Conservation (phyloP, 2,329 filamentous ascomycete species). For the Sarocladium brachiariae region DNA sequence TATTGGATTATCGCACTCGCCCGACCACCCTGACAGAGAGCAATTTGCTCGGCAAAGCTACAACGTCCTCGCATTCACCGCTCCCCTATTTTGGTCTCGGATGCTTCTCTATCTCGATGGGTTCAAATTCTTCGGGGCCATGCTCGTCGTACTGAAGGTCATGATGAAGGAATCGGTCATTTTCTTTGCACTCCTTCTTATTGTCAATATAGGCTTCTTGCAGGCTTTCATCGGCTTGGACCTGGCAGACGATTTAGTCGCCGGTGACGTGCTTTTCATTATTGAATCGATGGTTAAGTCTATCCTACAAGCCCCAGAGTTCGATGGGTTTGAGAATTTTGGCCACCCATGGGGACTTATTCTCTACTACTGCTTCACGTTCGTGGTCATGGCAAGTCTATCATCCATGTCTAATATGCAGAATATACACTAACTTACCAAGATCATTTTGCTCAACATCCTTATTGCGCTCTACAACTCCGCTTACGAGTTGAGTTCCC, state of each 20-base stretch:
- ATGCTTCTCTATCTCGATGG: slow-evolving; percentile 89
- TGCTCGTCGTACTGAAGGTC: slow-evolving; percentile 93
- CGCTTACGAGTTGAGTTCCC: slow-evolving; percentile 60
- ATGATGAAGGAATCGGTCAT: slow-evolving; percentile 94
- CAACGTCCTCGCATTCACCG: slow-evolving; percentile 87
- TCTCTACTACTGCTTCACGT: slow-evolving; percentile 96
- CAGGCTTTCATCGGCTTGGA: slow-evolving; percentile 94
- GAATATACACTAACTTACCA: neutral
- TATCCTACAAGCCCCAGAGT: slow-evolving; percentile 87
- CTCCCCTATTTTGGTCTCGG: slow-evolving; percentile 95
- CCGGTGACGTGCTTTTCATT: slow-evolving; percentile 66
- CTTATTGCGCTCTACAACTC: slow-evolving; percentile 96
- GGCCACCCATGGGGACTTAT: slow-evolving; percentile 89
- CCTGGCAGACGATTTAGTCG: slow-evolving; percentile 64
- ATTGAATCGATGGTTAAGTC: slow-evolving; percentile 80
- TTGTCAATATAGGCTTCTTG: slow-evolving; percentile 81
- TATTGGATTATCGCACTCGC: slow-evolving; percentile 61
- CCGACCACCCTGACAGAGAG: slow-evolving; percentile 37
- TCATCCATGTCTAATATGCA: neutral
- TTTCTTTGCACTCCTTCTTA: slow-evolving; percentile 84
- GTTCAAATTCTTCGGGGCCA: slow-evolving; percentile 92
- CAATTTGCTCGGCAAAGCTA: slow-evolving; percentile 78
- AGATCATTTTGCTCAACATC: slow-evolving; percentile 78
- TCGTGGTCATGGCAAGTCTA: slow-evolving; percentile 77
- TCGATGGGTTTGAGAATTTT: slow-evolving; percentile 81